Evolutionary conservation across 306 rosid genomes (phyloP).

Genomic region (Acacia confusa): DNA sequence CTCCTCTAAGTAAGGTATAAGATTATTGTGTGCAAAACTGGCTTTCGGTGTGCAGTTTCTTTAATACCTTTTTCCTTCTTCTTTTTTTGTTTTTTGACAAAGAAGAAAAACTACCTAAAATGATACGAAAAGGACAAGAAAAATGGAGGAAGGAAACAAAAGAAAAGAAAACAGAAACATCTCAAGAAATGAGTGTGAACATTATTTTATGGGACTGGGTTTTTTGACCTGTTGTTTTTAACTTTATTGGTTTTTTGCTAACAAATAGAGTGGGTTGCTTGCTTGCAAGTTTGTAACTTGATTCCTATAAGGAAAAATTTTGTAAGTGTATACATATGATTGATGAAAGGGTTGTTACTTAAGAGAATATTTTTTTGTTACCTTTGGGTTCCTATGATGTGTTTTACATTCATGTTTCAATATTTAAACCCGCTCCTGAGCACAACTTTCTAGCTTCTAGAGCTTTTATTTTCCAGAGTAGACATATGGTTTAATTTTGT

Average conservation of each 20-base stretch:
- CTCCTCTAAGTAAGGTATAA: constrained; percentile 3
- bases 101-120: neutral
- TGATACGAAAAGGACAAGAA: neutral
- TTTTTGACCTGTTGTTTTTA: neutral
- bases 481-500: neutral
- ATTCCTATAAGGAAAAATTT: constrained; percentile 35
- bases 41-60: constrained; percentile 48
- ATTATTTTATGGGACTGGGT: neutral
- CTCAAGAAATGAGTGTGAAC: constrained; percentile 10
- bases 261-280: constrained; percentile 31
- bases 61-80: constrained; percentile 22
- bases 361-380: neutral
- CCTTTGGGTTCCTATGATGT: constrained; percentile 13
- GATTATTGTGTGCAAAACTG: constrained; percentile 26
- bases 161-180: neutral
- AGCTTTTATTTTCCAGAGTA: neutral
- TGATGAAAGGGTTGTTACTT: constrained; percentile 27
- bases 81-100: neutral
- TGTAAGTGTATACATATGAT: constrained; percentile 30
- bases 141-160: neutral
- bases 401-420: neutral
- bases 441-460: neutral
- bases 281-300: constrained; percentile 45
- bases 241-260: constrained; percentile 31
- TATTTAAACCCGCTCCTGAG: neutral